Evolutionary conservation across 768 basidiomycete species (phyloP).

Genomic region (Gelatoporia subvermispora): DNA sequence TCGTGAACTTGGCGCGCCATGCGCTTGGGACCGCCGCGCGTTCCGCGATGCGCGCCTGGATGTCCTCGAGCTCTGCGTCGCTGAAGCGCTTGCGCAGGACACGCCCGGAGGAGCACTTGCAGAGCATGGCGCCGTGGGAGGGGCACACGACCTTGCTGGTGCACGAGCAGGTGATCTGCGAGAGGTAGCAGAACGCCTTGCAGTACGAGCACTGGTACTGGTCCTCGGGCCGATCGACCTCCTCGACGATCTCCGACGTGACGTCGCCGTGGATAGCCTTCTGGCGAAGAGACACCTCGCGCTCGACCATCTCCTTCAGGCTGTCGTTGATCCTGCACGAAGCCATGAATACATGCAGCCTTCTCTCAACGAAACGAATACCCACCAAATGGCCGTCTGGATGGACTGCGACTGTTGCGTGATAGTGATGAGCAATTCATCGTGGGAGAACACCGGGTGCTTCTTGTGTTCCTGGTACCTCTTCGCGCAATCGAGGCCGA

Average conservation of each 20-base stretch:
- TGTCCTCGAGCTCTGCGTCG: conserved; percentile 71
- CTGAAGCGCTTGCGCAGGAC: conserved; percentile 77
- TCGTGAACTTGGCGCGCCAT: conserved; percentile 74
- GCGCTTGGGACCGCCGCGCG: conserved; percentile 65
- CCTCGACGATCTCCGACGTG: conserved; percentile 67
- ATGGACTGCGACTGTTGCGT: conserved; percentile 92
- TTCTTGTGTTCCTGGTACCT: conserved; percentile 90
- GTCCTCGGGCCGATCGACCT: conserved; percentile 83
- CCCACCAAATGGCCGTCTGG: conserved; percentile 86
- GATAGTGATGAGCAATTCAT: conserved; percentile 95
- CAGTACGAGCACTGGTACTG: conserved; percentile 93
- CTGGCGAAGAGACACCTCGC: conserved; percentile 69
- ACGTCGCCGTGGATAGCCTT: conserved; percentile 48
- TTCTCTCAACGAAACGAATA: conserved; percentile 8
- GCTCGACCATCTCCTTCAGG: conserved; percentile 82
- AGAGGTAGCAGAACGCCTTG: conserved; percentile 93
- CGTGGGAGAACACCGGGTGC: conserved; percentile 95
- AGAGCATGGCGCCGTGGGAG: conserved; percentile 77
- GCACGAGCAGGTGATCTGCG: conserved; percentile 83
- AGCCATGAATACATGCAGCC: conserved; percentile 13
- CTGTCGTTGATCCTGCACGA: conserved; percentile 71
- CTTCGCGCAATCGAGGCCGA: conserved; percentile 82
- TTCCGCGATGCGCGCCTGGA: conserved; percentile 57
- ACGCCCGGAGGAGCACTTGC: conserved; percentile 57
- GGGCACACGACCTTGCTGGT: conserved; percentile 77